Percentiles rank a stretch among this genome's conserved stretches.
These are phyloP conservation scores for Ophiostoma sp. DNA, from an alignment of 2,329 filamentous ascomycete genomes.

Conservation along the genomic window DNA sequence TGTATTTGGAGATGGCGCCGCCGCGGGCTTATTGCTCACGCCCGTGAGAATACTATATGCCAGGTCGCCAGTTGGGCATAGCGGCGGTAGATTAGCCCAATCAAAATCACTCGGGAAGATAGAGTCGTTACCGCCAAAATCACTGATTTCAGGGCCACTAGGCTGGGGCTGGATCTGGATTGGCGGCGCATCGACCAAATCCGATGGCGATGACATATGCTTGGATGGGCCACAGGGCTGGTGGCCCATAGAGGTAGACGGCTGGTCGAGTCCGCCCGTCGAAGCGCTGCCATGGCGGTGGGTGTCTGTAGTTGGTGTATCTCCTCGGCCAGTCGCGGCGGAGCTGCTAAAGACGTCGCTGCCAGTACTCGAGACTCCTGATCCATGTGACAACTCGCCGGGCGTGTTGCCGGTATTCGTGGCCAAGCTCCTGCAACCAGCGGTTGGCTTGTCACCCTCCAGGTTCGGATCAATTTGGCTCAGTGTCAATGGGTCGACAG, in stretches of 20 bases:
- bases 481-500: constrained; percentile 24
- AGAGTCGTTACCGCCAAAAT: neutral
- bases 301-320: neutral
- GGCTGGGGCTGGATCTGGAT: neutral
- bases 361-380: constrained; percentile 16
- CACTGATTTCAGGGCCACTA: neutral
- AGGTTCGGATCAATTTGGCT: constrained; percentile 27
- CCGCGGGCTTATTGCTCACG: constrained; percentile 28
- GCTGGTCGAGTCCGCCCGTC: constrained; percentile 23
- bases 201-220: no score
- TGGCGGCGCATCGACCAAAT: neutral
- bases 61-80: constrained; percentile 54
- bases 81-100: constrained; percentile 47
- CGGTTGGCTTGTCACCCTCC: constrained; percentile 18
- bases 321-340: neutral
- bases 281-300: constrained; percentile 1
- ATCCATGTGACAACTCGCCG: constrained; percentile 14
- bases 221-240: neutral
- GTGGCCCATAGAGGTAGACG: neutral
- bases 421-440: neutral
- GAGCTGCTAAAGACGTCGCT: constrained; percentile 21
- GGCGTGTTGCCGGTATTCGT: constrained; percentile 17
- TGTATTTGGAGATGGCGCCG: no score
- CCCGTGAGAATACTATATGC: constrained; percentile 51
- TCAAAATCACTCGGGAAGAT: constrained; percentile 42